Evolutionary conservation across 208 protist genomes (phyloP), one percentile per base, ranked within the genome.

Genomic region (Acanthamoeba healyi): DNA sequence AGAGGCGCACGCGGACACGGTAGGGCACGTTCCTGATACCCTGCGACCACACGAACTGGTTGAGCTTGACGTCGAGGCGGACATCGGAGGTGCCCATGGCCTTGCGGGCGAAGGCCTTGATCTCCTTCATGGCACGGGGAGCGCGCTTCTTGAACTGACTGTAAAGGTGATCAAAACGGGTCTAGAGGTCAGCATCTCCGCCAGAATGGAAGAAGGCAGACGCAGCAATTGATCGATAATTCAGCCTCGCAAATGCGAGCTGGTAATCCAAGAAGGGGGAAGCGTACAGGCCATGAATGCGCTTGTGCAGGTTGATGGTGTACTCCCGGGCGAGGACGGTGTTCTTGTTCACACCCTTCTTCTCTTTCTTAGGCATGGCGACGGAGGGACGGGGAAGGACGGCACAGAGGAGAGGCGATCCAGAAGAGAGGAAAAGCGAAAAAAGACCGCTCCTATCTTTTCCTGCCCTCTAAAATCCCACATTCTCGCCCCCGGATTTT

Each of bases 1-100:
- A 93, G 65, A 99, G 96, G 89, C 97, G 96, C 32, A 99, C 97
- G 94, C 99, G 99, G 29, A 99, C 98, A 93, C 99, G 98, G 97
- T 97, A 95, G 77, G 98, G 99, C 40, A 98, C 96, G 65, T 97
- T 98, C 54, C 97, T 96, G 87, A 98, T 96, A 93, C 99, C 99
- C 96, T 98, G 98, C 95, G 97, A 97, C 99, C 99, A 99, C 89
- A 99, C 94, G 96, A 97, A 98, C 94, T 98, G 99, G 98, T 99
- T 99, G 82, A 99, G 97, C 89, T 97, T 98, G 65, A 98, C 96
- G 94, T 99, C 98, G 87, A 99, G 97, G 95, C 99, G 98, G 95
- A 99, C 99, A 95, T 99, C 99, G 77, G 98, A 98, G 89, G 99
- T 99, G 95, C 98, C 98, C 98, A 99, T 99, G 94, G 97, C 88